Conservation (phyloP, 1,284 basidiomycete species). For the Xerocomus minutiporus region DNA sequence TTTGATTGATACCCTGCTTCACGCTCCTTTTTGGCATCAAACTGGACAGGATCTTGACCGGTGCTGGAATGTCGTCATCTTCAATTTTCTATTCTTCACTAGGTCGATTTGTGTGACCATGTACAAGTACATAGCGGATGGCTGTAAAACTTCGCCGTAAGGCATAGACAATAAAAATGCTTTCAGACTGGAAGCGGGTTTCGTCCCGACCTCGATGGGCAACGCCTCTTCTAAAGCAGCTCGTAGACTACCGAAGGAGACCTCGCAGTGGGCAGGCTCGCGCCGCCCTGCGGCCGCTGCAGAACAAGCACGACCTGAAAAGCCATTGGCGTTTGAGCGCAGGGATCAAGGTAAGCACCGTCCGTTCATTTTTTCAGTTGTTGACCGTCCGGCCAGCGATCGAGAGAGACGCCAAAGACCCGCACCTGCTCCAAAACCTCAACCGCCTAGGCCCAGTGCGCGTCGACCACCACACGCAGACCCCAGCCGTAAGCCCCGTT, state of each 20-base stretch:
- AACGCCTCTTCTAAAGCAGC: conserved; percentile 62
- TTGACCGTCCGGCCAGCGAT: conserved; percentile 45
- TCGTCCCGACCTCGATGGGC: conserved; percentile 52
- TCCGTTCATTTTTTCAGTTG: too few relatives aligned
- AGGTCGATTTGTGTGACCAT: conserved; percentile 32
- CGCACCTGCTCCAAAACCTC: conserved; percentile 72
- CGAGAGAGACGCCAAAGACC: conserved; percentile 65
- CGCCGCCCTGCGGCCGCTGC: conserved; percentile 29
- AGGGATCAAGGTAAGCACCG: conserved; percentile 45
- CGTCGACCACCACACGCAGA: too few relatives aligned
- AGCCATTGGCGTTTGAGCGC: conserved; percentile 46
- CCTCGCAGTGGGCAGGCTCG: conserved; percentile 48
- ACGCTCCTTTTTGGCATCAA: conserved; percentile 29
- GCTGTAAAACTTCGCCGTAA: conserved; percentile 38
- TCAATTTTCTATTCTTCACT: conserved; percentile 30
- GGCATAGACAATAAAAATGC: conserved; percentile 36
- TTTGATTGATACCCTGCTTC: conserved; percentile 30
- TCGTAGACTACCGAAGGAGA: conserved; percentile 56
- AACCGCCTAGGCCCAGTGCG: conserved; percentile 63
- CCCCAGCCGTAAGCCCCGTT: too few relatives aligned
- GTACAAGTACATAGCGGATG: conserved; percentile 41
- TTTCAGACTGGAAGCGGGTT: not conserved
- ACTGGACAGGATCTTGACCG: conserved; percentile 29
- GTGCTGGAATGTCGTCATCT: conserved; percentile 36
- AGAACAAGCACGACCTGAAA: conserved; percentile 13